Evolutionary conservation across 177 flowering plant species (phyloP).

Genomic region (Telopea speciosissima): DNA sequence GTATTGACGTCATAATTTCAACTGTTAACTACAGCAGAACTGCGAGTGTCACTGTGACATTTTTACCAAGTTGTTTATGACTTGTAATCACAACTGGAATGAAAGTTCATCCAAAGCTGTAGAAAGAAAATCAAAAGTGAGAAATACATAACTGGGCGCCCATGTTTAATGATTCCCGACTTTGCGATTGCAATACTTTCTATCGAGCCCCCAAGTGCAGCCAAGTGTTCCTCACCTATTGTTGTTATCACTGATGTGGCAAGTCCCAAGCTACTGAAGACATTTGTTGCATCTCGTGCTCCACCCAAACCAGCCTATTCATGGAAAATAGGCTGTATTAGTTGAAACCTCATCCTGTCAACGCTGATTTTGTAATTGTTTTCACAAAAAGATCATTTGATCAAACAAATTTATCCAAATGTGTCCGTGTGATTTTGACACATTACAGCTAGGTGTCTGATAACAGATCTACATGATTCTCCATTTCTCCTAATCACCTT

Average conservation of each 20-base stretch:
- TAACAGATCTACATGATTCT: background rate
- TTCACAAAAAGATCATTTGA: background rate
- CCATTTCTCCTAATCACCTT: background rate
- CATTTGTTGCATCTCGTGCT: constrained; percentile 94
- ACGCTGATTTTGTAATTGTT: background rate
- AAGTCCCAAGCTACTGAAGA: constrained; percentile 53
- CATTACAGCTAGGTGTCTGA: background rate
- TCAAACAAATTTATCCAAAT: background rate
- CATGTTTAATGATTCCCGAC: constrained; percentile 83
- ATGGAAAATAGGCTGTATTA: constrained; percentile 6
- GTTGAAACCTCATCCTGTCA: background rate
- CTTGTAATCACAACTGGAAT: background rate
- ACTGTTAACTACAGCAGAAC: too few species aligned
- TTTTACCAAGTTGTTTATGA: background rate
- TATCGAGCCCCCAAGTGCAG: constrained; percentile 90
- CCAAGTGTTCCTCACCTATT: constrained; percentile 84
- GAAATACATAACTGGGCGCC: constrained; percentile 84
- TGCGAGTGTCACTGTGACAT: too few species aligned
- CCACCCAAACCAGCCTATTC: constrained; percentile 93
- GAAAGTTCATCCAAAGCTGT: background rate
- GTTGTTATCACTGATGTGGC: constrained; percentile 78
- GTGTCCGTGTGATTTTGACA: background rate
- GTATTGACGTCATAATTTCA: too few species aligned
- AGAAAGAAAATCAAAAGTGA: constrained; percentile 6
- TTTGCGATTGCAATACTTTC: constrained; percentile 91